Conservation (phyloP, 441 rosid genomes). For the Populus hybrid region DNA sequence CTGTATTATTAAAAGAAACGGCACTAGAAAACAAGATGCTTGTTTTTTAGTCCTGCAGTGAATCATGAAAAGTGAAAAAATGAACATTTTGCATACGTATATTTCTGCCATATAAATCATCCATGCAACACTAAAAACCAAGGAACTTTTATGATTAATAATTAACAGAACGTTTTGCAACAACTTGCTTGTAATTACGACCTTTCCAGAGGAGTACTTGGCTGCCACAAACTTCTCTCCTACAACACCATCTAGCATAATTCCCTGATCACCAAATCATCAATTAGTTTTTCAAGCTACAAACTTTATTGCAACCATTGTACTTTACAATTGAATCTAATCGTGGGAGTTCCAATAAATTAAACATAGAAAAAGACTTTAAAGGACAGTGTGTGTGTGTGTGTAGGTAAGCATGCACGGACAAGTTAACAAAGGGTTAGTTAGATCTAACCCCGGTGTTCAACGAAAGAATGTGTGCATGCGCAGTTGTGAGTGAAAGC, state of each 20-base stretch:
- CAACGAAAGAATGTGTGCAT: not conserved
- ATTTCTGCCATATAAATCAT: constrained; percentile 17
- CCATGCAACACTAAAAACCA: constrained; percentile 11
- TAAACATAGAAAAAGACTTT: not conserved
- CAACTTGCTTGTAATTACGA: constrained; percentile 23
- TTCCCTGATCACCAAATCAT: constrained; percentile 58
- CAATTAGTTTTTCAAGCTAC: constrained; percentile 18
- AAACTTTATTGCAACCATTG: not conserved
- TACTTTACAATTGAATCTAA: not conserved
- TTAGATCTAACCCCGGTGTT: not conserved
- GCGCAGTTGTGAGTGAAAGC: not conserved
- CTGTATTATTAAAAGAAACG: constrained; percentile 33
- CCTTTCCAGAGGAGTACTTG: constrained; percentile 79
- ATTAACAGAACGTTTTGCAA: constrained; percentile 6
- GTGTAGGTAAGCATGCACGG: not conserved
- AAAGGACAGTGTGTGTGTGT: too few species aligned
- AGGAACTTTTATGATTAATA: constrained; percentile 2
- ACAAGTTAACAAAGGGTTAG: not conserved
- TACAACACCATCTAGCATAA: constrained; percentile 46
- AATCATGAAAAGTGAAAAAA: constrained; percentile 36
- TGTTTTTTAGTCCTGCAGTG: constrained; percentile 58
- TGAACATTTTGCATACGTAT: constrained; percentile 26
- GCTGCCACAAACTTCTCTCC: constrained; percentile 89
- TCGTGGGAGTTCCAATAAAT: not conserved
- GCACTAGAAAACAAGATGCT: constrained; percentile 47